Conservation (phyloP, 306 rosid genomes). For the Fragaria nilgerrensis region DNA sequence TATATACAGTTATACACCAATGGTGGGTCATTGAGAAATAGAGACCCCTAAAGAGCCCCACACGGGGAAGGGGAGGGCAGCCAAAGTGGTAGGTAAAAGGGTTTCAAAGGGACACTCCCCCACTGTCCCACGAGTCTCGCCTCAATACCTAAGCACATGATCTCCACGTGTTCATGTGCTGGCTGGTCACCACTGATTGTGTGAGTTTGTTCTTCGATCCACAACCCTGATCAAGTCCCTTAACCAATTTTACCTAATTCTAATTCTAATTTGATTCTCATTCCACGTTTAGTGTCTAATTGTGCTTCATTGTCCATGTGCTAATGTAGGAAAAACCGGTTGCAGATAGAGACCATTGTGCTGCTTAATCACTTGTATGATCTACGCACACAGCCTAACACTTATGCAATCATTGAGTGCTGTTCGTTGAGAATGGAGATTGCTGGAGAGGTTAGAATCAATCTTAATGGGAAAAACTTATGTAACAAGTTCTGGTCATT, state of each 20-base stretch:
- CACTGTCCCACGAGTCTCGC: conserved; percentile 28
- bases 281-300: not conserved
- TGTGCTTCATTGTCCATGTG: conserved; percentile 30
- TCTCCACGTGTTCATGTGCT: conserved; percentile 52
- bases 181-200: conserved; percentile 43
- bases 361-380: not conserved
- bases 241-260: conserved; percentile 17
- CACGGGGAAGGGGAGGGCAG: conserved; percentile 49
- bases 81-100: conserved; percentile 62
- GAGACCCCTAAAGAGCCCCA: conserved; percentile 29
- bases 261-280: conserved; percentile 8
- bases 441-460: not conserved
- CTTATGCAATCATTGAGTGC: conserved; percentile 4
- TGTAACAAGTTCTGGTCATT: no score
- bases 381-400: conserved; percentile 18
- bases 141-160: conserved; percentile 69
- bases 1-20: conserved; percentile 17
- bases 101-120: conserved; percentile 37
- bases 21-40: conserved; percentile 27
- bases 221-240: conserved; percentile 18
- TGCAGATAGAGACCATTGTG: conserved; percentile 19
- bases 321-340: conserved; percentile 17
- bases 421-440: conserved; percentile 3
- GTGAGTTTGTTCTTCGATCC: conserved; percentile 21
- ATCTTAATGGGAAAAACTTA: no score